Evolutionary conservation across 73 alveolate species (phyloP).

Genomic region (Paramecium pentaurelia): DNA sequence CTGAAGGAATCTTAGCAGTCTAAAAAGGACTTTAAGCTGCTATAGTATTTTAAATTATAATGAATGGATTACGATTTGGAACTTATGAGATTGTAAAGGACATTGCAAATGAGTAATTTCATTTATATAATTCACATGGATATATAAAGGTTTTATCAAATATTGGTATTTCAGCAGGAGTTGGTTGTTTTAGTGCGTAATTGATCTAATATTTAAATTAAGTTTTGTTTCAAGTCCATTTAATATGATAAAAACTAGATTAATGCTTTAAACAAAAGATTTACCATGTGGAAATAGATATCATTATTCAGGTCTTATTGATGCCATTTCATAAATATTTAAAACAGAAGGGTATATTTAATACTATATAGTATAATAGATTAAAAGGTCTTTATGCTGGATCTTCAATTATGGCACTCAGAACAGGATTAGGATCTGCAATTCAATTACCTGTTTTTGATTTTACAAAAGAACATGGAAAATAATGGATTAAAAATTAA

Average conservation of each 20-base stretch:
- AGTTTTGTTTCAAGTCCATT: constrained; percentile 20
- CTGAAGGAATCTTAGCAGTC: not conserved
- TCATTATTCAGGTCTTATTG: constrained; percentile 2
- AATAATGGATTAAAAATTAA: not conserved
- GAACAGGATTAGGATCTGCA: constrained; percentile 15
- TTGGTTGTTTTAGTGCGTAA: constrained; percentile 21
- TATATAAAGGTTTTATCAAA: not conserved
- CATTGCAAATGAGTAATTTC: not conserved
- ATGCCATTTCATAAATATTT: not conserved
- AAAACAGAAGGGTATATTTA: not conserved
- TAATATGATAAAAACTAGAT: constrained; percentile 32
- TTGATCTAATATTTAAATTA: not conserved
- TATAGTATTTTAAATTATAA: constrained; percentile 3
- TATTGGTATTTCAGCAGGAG: not conserved
- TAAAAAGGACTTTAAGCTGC: constrained; percentile 29
- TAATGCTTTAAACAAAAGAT: constrained; percentile 17
- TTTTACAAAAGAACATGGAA: not conserved
- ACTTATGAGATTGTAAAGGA: not conserved
- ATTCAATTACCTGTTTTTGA: constrained; percentile 17
- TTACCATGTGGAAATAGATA: constrained; percentile 11
- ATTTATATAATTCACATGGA: not conserved
- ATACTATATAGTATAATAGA: not conserved
- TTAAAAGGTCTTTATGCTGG: constrained; percentile 2
- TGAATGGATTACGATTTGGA: constrained; percentile 43
- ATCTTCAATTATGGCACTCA: not conserved